Percentiles rank a stretch among this genome's conserved stretches.
These are phyloP conservation scores for Obelidium mucronatum DNA, from an alignment of 192 early-diverging fungal genomes.

Conservation along the genomic window DNA sequence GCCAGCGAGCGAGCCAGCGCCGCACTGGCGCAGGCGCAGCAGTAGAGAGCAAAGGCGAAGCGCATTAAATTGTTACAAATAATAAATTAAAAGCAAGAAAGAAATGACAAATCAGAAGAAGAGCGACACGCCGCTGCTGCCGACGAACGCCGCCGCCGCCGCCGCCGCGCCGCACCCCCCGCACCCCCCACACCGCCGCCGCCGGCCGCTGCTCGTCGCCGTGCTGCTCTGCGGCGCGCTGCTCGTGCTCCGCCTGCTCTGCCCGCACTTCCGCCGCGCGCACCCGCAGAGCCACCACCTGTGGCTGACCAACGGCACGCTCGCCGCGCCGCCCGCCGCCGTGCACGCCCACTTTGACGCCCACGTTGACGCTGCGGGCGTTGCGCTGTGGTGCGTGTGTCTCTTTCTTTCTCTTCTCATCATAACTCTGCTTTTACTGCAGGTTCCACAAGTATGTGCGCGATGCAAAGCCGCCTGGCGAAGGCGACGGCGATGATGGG, in stretches of 20 bases:
- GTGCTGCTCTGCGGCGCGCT: not conserved
- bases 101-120: no score
- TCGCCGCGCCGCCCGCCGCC: not conserved
- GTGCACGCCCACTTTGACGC: not conserved
- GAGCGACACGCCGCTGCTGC: not conserved
- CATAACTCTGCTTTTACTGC: not conserved
- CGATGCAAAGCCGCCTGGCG: not conserved
- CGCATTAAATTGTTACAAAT: no score
- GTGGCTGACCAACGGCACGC: not conserved
- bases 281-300: not conserved
- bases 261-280: not conserved
- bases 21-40: no score
- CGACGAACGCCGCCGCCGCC: not conserved
- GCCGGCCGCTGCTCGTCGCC: not conserved
- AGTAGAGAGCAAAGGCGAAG: no score
- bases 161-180: not conserved
- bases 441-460: conserved; percentile 11
- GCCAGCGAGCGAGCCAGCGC: no score
- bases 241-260: not conserved
- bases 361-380: not conserved
- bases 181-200: not conserved
- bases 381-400: not conserved
- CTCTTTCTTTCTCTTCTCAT: not conserved
- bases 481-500: not conserved
- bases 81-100: no score